Conservation (phyloP, 139 green algal species). For the Yamagishiella unicocca region DNA sequence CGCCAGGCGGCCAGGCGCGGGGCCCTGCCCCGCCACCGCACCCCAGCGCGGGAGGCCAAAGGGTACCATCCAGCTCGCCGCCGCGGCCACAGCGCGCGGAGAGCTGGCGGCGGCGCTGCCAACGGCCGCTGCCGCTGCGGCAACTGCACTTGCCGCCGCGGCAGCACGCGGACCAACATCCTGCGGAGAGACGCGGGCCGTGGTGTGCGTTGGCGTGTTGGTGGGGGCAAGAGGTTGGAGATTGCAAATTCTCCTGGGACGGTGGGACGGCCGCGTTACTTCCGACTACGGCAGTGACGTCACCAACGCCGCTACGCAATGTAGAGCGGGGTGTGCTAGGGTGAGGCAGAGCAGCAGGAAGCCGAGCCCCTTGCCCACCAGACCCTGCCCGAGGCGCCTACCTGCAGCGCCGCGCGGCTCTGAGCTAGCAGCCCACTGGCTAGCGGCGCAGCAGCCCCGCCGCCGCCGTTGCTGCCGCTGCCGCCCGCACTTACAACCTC, state of each 20-base stretch:
- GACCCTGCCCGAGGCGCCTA: not conserved
- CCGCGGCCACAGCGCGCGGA: conserved; percentile 4
- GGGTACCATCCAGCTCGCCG: not conserved
- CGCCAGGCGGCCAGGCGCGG: not conserved
- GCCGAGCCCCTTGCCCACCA: too few species aligned
- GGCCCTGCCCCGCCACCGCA: not conserved
- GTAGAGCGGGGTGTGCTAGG: too few species aligned
- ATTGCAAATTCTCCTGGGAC: too few species aligned
- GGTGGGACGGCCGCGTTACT: too few species aligned
- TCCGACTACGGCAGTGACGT: too few species aligned
- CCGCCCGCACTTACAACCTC: not conserved
- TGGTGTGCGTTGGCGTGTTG: not conserved
- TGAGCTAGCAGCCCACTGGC: conserved; percentile 8
- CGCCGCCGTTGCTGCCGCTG: not conserved
- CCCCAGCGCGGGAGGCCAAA: not conserved
- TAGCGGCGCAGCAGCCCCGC: not conserved
- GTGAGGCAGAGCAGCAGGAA: too few species aligned
- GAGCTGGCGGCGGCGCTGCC: conserved; percentile 16
- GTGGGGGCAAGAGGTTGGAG: not conserved
- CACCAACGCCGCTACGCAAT: too few species aligned
- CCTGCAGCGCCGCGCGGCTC: conserved; percentile 30
- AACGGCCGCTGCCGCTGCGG: not conserved
- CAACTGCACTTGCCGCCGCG: conserved; percentile 18
- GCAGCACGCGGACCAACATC: conserved; percentile 25
- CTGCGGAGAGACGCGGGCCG: too few species aligned